Percentiles rank a stretch among this genome's conserved stretches.
phyloP scores from a whole-genome alignment of 140 eudicot genomes.

The Bidens hawaiensis region DNA sequence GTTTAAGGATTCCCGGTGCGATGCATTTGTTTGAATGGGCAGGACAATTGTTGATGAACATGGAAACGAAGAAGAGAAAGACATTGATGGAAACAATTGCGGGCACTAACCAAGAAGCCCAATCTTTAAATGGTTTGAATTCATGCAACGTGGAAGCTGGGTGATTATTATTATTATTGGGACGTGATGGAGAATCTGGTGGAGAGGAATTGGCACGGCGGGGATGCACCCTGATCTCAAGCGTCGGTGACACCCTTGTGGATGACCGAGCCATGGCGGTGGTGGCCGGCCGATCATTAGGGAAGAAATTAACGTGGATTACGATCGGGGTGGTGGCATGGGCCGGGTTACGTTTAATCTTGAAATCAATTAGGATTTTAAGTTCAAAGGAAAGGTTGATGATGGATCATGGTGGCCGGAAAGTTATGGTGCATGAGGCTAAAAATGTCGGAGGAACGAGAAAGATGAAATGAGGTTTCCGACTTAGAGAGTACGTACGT shows the following conservation, averaged over 20 bases:
- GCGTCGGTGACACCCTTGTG: slow-evolving; percentile 21
- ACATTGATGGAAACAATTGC: slow-evolving; percentile 45
- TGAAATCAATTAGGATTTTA: no score
- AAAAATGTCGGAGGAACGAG: no score
- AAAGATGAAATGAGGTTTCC: slow-evolving; percentile 9
- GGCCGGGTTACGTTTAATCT: slow-evolving; percentile 20
- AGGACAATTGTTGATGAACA: slow-evolving; percentile 81
- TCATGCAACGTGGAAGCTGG: slow-evolving; percentile 14
- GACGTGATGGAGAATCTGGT: slow-evolving; percentile 4
- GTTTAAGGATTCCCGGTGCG: slow-evolving; percentile 34
- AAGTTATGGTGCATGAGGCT: not conserved
- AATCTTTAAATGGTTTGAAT: slow-evolving; percentile 39
- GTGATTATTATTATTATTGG: not conserved
- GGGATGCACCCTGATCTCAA: slow-evolving; percentile 49
- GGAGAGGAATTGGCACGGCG: slow-evolving; percentile 10
- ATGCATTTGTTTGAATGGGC: slow-evolving; percentile 37
- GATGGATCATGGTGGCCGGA: slow-evolving; percentile 13
- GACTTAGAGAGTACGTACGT: slow-evolving; percentile 3
- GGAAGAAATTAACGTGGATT: not conserved
- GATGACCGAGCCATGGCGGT: slow-evolving; percentile 29
- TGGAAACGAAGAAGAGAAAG: slow-evolving; percentile 37
- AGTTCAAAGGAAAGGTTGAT: not conserved
- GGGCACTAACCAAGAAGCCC: slow-evolving; percentile 75
- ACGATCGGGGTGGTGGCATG: slow-evolving; percentile 3
- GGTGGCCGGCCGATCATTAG: slow-evolving; percentile 16